These are phyloP conservation scores for Pleochaeta shiraiana DNA, from an alignment of 2,329 filamentous ascomycete species.

Conservation along the genomic window DNA sequence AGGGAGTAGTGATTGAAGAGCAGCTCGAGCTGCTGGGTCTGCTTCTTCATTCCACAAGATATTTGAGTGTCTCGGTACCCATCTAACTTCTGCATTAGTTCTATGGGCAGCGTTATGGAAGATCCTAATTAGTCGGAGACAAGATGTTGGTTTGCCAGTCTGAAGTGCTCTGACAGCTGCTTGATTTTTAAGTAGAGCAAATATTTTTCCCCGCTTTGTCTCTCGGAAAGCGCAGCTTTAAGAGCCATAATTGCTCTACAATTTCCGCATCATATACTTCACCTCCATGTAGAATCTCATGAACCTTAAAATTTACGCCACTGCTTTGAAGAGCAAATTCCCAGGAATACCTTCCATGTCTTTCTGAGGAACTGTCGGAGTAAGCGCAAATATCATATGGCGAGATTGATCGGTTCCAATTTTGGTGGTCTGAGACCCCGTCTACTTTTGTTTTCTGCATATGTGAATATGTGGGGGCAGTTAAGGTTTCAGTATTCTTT, in stretches of 20 bases:
- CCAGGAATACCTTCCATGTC: neutral
- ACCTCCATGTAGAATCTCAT: neutral
- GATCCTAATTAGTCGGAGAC: neutral
- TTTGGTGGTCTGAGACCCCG: too few relatives aligned
- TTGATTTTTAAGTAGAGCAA: neutral
- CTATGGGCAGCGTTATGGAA: neutral
- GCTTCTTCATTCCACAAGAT: neutral
- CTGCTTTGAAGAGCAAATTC: neutral
- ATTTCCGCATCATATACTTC: conserved; percentile 2
- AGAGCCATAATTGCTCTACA: neutral
- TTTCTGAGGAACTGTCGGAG: neutral
- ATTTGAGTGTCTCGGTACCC: neutral
- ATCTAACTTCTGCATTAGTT: neutral
- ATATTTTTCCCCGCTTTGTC: neutral
- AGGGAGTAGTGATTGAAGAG: neutral
- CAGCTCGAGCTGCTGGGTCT: neutral
- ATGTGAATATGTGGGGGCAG: neutral
- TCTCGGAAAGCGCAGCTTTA: neutral
- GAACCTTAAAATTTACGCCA: neutral
- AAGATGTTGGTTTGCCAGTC: neutral
- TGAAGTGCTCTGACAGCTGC: neutral
- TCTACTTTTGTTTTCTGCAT: too few relatives aligned
- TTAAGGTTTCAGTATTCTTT: neutral
- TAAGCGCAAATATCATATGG: too few relatives aligned
- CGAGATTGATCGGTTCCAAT: too few relatives aligned